These are phyloP conservation scores for Neonectria neomacrospora DNA, from an alignment of 2,329 filamentous ascomycete species.

Conservation along the genomic window DNA sequence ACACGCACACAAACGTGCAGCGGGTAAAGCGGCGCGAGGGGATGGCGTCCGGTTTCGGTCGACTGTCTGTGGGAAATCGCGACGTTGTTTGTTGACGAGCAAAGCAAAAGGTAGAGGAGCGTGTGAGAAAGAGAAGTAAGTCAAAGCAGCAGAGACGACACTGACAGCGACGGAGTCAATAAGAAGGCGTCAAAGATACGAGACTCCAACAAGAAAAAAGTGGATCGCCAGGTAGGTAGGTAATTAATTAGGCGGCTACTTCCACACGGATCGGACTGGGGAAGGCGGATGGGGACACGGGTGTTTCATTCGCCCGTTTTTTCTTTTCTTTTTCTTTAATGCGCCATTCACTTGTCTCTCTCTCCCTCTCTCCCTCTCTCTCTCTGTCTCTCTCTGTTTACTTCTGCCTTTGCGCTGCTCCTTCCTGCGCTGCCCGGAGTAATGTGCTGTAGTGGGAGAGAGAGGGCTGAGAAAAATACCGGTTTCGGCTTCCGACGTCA, in stretches of 20 bases:
- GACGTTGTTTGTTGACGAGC: not conserved
- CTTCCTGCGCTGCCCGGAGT: not conserved
- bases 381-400: not conserved
- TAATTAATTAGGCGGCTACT: not conserved
- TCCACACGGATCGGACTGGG: not conserved
- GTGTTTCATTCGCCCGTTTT: not conserved
- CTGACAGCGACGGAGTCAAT: not conserved
- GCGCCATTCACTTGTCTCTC: conserved; percentile 2
- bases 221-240: conserved; percentile 2
- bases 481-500: conserved; percentile 5
- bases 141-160: not conserved
- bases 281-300: not conserved
- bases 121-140: not conserved
- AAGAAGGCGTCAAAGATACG: not conserved
- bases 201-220: not conserved
- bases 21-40: not conserved
- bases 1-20: not conserved
- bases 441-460: too few species aligned
- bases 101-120: not conserved
- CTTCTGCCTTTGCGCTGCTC: too few species aligned
- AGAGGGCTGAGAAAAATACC: not conserved
- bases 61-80: not conserved
- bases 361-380: not conserved
- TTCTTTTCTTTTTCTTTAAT: too few species aligned
- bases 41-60: not conserved